Evolutionary conservation across 805 yeast species (phyloP).

Genomic region (Suhomyces kilbournensis): DNA sequence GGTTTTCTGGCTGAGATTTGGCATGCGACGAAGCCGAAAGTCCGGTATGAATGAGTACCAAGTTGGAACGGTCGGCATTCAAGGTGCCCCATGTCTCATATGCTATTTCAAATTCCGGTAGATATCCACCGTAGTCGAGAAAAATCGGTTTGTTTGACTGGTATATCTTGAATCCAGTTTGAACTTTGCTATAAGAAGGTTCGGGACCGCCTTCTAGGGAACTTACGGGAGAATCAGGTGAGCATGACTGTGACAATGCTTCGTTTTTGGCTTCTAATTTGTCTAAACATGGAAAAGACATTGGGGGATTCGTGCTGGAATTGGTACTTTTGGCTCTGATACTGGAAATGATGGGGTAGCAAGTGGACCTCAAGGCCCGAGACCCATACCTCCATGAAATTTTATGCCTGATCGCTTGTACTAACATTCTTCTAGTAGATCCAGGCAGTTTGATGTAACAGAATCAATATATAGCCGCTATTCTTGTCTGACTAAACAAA

Average conservation of each 20-base stretch:
- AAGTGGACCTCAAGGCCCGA: background rate
- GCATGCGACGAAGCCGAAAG: constrained; percentile 94
- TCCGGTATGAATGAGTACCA: constrained; percentile 83
- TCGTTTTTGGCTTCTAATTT: constrained; percentile 58
- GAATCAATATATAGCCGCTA: background rate
- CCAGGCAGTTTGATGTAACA: background rate
- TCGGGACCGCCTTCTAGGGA: constrained; percentile 74
- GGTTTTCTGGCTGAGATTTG: constrained; percentile 67
- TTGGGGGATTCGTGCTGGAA: constrained; percentile 54
- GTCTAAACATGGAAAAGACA: constrained; percentile 85
- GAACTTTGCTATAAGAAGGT: constrained; percentile 73
- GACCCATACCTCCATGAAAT: background rate
- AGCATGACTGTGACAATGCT: constrained; percentile 22
- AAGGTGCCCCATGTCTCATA: constrained; percentile 90
- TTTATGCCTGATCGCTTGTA: background rate
- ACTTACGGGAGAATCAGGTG: constrained; percentile 13
- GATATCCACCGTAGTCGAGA: constrained; percentile 77
- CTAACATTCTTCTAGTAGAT: background rate
- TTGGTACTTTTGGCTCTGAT: constrained; percentile 3
- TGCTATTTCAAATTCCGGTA: constrained; percentile 78
- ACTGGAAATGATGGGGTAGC: background rate
- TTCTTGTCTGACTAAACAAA: background rate
- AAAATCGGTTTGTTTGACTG: constrained; percentile 56
- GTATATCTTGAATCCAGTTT: constrained; percentile 62
- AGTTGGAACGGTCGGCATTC: constrained; percentile 61